Base-by-base conservation (phyloP, 163 green algal species). In the Coccomyxa subellipsoidea region DNA sequence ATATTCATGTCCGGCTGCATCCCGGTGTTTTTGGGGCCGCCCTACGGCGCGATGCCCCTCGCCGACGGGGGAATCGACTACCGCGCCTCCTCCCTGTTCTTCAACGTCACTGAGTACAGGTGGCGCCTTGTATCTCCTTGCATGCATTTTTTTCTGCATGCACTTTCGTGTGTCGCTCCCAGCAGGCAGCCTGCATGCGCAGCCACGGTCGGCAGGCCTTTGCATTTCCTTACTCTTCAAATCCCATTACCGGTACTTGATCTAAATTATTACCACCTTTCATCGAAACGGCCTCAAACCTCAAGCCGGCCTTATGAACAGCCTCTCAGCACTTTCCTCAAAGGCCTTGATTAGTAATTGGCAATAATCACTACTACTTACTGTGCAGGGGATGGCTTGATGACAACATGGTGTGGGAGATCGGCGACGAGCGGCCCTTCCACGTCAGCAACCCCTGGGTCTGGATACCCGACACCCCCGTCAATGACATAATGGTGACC, bases 1-100 rank as follows among this genome's bases (percentile, higher is more conserved):
- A 54, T 76, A 6, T 47, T 80, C 32, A 76, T 80, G 34, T 39
- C 80, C 0, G 80, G 80, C 31, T 84, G 80, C 80, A 80, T 84
- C 9, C 80, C 80, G 32, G 71, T 84, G 0, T 80, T 84, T 32
- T 10, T 59, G 38, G 80, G 80, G 12, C 80, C 80, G 9, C 80
- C 80, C 39, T 83, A 79, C 69, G 31, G 27, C 29, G 38, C 80
- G 29, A 83, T 83, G 80, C 80, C 80, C 18, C 32, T 83, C 29
- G 79, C 38, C 29, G 38, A 83, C 15, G 76, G 34, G n/a, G 32
- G 70, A n/a, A 47, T 77, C 32, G 80, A 83, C 38, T 83, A 79
- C 38, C 3, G 1, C 7, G 29, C 27, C 18, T 47, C 36, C 38
- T 39, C 25, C 31, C 38, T 83, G 15, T 83, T 79, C 38, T 83